phyloP scores from a whole-genome alignment of 129 eudicot genomes.

The Rutidosis leptorrhynchoides region DNA sequence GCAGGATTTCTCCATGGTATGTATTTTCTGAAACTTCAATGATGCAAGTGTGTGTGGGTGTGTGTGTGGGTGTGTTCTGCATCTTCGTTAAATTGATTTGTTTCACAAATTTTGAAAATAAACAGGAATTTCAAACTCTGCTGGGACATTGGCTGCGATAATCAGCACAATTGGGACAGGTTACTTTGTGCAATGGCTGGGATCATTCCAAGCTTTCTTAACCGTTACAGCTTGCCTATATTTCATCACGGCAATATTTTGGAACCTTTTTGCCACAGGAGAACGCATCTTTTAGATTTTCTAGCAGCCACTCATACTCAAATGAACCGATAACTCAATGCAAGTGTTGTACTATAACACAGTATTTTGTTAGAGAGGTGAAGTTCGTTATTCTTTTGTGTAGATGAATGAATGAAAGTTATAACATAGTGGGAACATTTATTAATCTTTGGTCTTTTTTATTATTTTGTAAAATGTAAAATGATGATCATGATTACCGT shows the following conservation, averaged over 20 bases:
- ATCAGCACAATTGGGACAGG: slow-evolving; percentile 91
- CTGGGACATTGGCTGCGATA: slow-evolving; percentile 92
- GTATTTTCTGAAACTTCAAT: slow-evolving; percentile 18
- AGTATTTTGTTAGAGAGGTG: slow-evolving; percentile 7
- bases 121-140: slow-evolving; percentile 88
- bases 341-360: background rate
- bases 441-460: slow-evolving; percentile 6
- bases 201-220: slow-evolving; percentile 90
- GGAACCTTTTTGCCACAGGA: slow-evolving; percentile 81
- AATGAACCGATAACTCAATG: slow-evolving; percentile 10
- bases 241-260: slow-evolving; percentile 68
- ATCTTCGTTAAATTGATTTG: background rate
- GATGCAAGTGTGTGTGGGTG: background rate
- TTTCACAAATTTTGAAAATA: background rate
- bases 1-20: slow-evolving; percentile 93
- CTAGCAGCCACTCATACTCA: background rate
- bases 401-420: background rate
- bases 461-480: slow-evolving; percentile 24
- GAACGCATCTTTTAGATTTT: slow-evolving; percentile 63
- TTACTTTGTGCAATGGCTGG: slow-evolving; percentile 85
- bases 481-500: no score
- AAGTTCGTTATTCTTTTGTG: slow-evolving; percentile 30
- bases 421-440: slow-evolving; percentile 5
- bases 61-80: background rate
- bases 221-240: slow-evolving; percentile 81